A percentile compares a stretch with the other conserved stretches of the same genome.
Conservation (phyloP, 2,329 filamentous ascomycete genomes). For the Chaetomiaceae sp. region DNA sequence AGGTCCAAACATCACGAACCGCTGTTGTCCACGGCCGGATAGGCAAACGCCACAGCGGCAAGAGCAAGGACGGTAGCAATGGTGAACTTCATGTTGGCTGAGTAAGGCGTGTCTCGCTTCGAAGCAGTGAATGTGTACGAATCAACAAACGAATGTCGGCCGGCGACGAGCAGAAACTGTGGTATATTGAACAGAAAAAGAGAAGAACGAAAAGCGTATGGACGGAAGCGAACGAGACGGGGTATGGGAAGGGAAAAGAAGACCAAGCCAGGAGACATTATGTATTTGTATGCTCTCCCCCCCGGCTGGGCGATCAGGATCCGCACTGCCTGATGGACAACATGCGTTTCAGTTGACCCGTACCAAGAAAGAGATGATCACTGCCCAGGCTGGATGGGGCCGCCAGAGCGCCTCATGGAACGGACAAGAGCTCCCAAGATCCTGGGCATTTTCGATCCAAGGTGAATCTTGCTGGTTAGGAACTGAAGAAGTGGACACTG, state of each 20-base stretch:
- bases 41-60: constrained; percentile 42
- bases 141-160: constrained; percentile 39
- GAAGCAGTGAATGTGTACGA: constrained; percentile 22
- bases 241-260: constrained; percentile 13
- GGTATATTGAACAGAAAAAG: constrained; percentile 13
- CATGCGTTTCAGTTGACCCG: constrained; percentile 23
- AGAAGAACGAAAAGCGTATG: constrained; percentile 9
- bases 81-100: constrained; percentile 51
- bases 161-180: constrained; percentile 44
- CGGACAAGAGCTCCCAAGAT: neutral
- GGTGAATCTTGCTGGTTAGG: neutral
- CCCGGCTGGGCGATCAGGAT: constrained; percentile 19
- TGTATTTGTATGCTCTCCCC: constrained; percentile 28
- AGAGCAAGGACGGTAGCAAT: constrained; percentile 43
- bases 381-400: constrained; percentile 3
- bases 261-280: constrained; percentile 14
- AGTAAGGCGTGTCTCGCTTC: constrained; percentile 20
- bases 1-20: constrained; percentile 20
- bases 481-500: neutral
- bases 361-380: constrained; percentile 12
- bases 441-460: neutral
- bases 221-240: constrained; percentile 13
- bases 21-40: constrained; percentile 25
- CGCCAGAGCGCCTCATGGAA: neutral
- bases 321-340: constrained; percentile 22